These are phyloP conservation scores for Hymenoscyphus occultus DNA, from an alignment of 2,329 filamentous ascomycete species.

Conservation along the genomic window DNA sequence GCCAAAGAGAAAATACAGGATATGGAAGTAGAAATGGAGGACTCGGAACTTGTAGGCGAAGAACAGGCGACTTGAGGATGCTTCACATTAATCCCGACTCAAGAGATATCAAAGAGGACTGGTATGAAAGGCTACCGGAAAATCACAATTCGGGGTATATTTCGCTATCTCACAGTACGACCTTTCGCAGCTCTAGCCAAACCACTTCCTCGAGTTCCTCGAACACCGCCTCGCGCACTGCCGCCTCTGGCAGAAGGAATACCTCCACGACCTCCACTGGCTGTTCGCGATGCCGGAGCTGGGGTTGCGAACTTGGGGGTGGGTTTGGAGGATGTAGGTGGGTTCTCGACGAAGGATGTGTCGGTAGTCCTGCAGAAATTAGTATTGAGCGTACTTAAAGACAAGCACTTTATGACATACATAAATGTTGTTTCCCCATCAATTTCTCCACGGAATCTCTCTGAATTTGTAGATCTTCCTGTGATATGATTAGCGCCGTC, in stretches of 20 bases:
- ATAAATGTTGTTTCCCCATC: slow-evolving; percentile 81
- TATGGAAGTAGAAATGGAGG: slow-evolving; percentile 44
- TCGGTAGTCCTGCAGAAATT: slow-evolving; percentile 70
- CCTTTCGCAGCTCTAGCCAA: slow-evolving; percentile 35
- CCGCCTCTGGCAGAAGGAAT: slow-evolving; percentile 33
- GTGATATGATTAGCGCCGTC: slow-evolving; percentile 16
- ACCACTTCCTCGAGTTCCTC: slow-evolving; percentile 36
- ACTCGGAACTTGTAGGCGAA: slow-evolving; percentile 27
- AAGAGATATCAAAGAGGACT: background rate
- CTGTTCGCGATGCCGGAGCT: slow-evolving; percentile 32
- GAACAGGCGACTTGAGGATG: slow-evolving; percentile 22
- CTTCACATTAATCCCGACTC: background rate
- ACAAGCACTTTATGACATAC: slow-evolving; percentile 44
- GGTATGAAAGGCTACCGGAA: background rate
- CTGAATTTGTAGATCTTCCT: slow-evolving; percentile 38
- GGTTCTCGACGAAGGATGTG: slow-evolving; percentile 87
- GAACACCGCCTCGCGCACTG: slow-evolving; percentile 32
- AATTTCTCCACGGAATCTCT: slow-evolving; percentile 38
- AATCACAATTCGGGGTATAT: slow-evolving; percentile 16
- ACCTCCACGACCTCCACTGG: slow-evolving; percentile 28
- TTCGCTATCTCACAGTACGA: slow-evolving; percentile 30
- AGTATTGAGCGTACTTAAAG: slow-evolving; percentile 10
- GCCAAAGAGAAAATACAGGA: slow-evolving; percentile 34
- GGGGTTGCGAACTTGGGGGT: slow-evolving; percentile 41
- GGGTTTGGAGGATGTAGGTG: slow-evolving; percentile 53